Base-by-base conservation (phyloP, 352 stramenopile genomes). In the Phytophthora tentaculata region DNA sequence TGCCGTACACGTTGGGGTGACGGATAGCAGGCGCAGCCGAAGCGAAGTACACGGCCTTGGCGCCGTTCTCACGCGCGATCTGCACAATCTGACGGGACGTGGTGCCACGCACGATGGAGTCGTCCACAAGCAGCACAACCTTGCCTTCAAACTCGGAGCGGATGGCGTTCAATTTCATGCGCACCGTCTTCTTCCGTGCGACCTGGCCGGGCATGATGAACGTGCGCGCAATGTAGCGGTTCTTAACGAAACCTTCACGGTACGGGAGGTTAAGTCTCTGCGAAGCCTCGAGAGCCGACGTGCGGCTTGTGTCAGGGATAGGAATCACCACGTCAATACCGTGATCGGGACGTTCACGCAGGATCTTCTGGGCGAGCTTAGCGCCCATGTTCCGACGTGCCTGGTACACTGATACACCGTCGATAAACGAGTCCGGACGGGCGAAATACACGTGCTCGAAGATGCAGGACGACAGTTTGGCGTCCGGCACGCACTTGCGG, bases 381-480 rank as follows among this genome's bases (percentile, higher is more conserved):
- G 94, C 88, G 58, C 98, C 98, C 97, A 99, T 99, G 68, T 98
- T 98, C 26, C 98, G 90, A 24, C 98, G 87, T 17, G 97, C 95
- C 74, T 99, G 92, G 83, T 99, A 99, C 12, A 99, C 97, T 23
- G 92, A 98, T 17, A 99, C 95, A 43, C 97, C 97, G 77, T 99
- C 97, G 76, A 99, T 99, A 69, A 99, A 98, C 49, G 95, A 99
- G 82, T 99, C 98, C 8, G 98, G 98, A 41, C 98, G 92, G 2
- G 97, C 96, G 85, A 99, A 99, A 83, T 99, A 99, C 39, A 99
- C 98, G 80, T 99, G 99, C 86, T 99, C 98, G 74, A 99, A 99
- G 69, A 99, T 99, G 77, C 98, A 99, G n/a, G 98, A 97, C 10
- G 80, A 88, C 14, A 98, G 85, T 57, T 76, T 82, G 12, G 83